Evolutionary conservation across 108 stramenopile species (phyloP).

Genomic region (Nitzschia sp.): DNA sequence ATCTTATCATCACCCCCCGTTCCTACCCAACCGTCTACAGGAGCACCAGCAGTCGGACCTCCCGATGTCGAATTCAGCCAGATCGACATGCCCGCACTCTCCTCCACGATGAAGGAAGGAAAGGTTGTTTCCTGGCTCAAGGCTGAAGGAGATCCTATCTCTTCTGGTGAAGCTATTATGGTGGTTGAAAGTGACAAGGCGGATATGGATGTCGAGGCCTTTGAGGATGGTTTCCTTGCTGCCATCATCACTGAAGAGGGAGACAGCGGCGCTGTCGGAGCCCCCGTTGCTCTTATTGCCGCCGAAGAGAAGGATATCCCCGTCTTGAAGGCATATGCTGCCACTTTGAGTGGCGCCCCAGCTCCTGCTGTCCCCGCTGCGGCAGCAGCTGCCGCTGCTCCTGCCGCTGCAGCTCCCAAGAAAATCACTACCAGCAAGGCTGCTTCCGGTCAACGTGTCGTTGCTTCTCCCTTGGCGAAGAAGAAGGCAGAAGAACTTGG

Average conservation of each 20-base stretch:
- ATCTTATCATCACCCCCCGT: slow-evolving; percentile 27
- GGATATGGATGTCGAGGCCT: slow-evolving; percentile 98
- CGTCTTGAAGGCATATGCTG: slow-evolving; percentile 80
- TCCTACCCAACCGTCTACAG: slow-evolving; percentile 18
- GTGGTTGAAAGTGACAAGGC: slow-evolving; percentile 98
- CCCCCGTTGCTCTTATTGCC: slow-evolving; percentile 91
- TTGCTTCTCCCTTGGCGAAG: slow-evolving; percentile 94
- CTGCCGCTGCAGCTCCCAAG: slow-evolving; percentile 52
- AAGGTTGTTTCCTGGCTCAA: slow-evolving; percentile 97
- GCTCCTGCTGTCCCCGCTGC: slow-evolving; percentile 50
- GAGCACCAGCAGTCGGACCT: slow-evolving; percentile 34
- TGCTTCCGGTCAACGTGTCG: slow-evolving; percentile 80
- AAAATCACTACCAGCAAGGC: slow-evolving; percentile 45
- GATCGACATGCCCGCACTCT: slow-evolving; percentile 96
- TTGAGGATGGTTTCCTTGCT: slow-evolving; percentile 94
- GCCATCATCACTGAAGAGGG: slow-evolving; percentile 93
- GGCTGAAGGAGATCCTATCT: slow-evolving; percentile 87
- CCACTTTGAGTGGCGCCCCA: slow-evolving; percentile 53
- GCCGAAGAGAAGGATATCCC: slow-evolving; percentile 80
- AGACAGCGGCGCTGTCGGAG: slow-evolving; percentile 86
- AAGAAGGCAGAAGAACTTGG: slow-evolving; percentile 86
- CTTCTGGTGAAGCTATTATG: slow-evolving; percentile 94
- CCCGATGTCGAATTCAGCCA: slow-evolving; percentile 80
- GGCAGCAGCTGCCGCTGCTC: slow-evolving; percentile 54
- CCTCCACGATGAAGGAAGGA: slow-evolving; percentile 98